Base-by-base conservation (phyloP, 208 protist species). In the Trypanosoma conorhini region DNA sequence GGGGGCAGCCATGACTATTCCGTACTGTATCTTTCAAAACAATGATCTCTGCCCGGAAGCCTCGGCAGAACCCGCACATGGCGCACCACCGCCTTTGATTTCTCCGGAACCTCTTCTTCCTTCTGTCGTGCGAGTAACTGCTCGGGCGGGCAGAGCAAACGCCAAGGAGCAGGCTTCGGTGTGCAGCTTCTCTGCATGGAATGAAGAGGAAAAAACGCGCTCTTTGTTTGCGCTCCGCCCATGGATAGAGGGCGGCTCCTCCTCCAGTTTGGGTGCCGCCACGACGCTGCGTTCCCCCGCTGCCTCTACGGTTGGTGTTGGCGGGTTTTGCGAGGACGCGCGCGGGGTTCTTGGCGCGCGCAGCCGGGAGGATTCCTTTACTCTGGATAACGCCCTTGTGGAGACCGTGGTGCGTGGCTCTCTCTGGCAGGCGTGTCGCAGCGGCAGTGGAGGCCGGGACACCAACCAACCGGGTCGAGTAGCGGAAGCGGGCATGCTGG, bases 381-480 rank as follows among this genome's bases (percentile, higher is more conserved):
- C 60, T 17, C 42, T 74, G 48, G 52, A 67, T 61, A 28, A 67
- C 22, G 38, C 38, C 10, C 62, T 67, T 62, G 46, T 74, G n/a
- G 48, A 65, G 24, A 59, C 31, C n/a, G 35, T 74, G 7, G 35
- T 74, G 5, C 28, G n/a, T 31, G 68, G 48, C 7, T 54, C 60
- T 44, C n/a, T 74, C 12, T 74, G 68, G 68, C 50, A 42, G 31
- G n/a, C 7, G 28, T 31, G 3, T 38, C n/a, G n/a, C n/a, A 46
- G 15, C 21, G 19, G 51, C 52, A 48, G 42, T 2, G 15, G 28
- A 44, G 66, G 30, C 13, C 22, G 46, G 51, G 54, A 28, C 22
- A 55, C 46, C 21, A 22, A 46, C 5, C 55, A 56, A 54, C 13
- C 13, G n/a, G n/a, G 31, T 21, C 13, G 12, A 24, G 19, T 22